phyloP scores from a whole-genome alignment of 306 rosid genomes.

The Lathyrus tuberosus region DNA sequence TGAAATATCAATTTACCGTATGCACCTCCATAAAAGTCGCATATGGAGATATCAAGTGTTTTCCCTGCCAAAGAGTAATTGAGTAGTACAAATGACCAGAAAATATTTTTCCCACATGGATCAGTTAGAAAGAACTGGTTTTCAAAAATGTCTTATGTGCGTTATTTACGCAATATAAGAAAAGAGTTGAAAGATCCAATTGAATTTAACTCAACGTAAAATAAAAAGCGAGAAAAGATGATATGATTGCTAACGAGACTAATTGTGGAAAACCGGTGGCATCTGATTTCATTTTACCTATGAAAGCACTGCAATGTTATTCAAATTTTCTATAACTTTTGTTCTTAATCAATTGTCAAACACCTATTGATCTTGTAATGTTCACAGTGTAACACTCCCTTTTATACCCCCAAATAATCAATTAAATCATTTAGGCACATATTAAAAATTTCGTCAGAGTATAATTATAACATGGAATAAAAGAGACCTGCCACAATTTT shows the following conservation, averaged over 20 bases:
- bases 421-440: too few relatives aligned
- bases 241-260: neutral
- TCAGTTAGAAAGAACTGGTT: neutral
- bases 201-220: neutral
- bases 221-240: neutral
- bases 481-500: too few relatives aligned
- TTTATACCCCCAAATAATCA: too few relatives aligned
- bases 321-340: neutral
- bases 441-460: too few relatives aligned
- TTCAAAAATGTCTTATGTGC: neutral
- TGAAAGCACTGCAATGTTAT: neutral
- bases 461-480: too few relatives aligned
- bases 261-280: neutral
- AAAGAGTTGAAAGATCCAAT: neutral
- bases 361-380: neutral
- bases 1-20: neutral
- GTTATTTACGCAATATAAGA: constrained; percentile 2
- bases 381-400: too few relatives aligned
- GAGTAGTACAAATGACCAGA: constrained; percentile 17
- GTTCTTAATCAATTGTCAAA: constrained; percentile 1
- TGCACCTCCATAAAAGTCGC: neutral
- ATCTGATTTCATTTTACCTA: neutral
- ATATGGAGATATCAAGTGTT: neutral
- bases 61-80: neutral
- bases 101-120: neutral